Evolutionary conservation across 495 filamentous ascomycete genomes (phyloP), one percentile per base, ranked within the genome.

Genomic region (Parmelia sp.): DNA sequence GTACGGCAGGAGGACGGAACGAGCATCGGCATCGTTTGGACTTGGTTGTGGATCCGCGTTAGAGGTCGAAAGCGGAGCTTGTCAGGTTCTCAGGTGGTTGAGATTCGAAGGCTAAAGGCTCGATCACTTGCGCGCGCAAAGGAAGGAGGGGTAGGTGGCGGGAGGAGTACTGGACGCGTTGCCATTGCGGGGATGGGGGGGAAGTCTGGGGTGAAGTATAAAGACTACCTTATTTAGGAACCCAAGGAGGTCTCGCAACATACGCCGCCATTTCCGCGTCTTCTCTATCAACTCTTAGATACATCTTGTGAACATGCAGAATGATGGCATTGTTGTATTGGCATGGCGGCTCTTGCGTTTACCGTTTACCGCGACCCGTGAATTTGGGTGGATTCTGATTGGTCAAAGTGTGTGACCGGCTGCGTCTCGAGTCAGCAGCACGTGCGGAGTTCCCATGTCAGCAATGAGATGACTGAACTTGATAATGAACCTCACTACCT

Each of bases 221-320:
- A n/a, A n/a, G n/a, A n/a, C n/a, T n/a, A n/a, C 40, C 40, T 8
- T 44, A 14, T 14, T 14, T 9, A 40, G n/a, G n/a, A n/a, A 14
- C 39, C 39, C 17, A 14, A 2, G 2, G 6, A 40, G 7, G 39
- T 33, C 42, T 56, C 36, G 37, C 33, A 36, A 55, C 25, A n/a
- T n/a, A n/a, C 45, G 23, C 59, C 44, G 27, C 49, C 61, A 29
- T 42, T 33, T 42, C 61, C 60, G 23, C 49, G 14, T 56, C 49
- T 56, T 49, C 60, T 14, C 47, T 42, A 14, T 27, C 23, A 49
- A 25, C 23, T 49, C 11, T 27, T 27, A 27, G 1, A 27, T 10
- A 49, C 12, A 5, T 27, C 3, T 27, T 49, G 45, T n/a, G n/a
- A 49, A 49, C n/a, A 27, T 27, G 45, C 23, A 27, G 45, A 27